Base-by-base conservation (phyloP, 768 basidiomycete species). In the Nidularia pulvinata region DNA sequence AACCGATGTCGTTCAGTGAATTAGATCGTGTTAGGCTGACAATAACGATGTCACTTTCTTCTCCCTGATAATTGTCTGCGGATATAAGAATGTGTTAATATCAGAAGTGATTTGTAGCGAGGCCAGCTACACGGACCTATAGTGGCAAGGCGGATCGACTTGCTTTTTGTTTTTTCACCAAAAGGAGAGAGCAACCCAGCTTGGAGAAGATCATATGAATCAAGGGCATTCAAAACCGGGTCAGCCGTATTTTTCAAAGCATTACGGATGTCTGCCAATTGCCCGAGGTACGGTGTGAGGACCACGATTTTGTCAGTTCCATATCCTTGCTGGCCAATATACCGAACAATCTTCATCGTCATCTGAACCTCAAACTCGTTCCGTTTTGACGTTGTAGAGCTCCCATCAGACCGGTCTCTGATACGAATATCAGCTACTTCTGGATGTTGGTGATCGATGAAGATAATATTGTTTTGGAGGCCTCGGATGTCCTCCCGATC, bases 11-110 rank as follows among this genome's bases (percentile, higher is more conserved):
- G 47, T 76, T 61, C 0, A 65, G 52, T 0, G 68, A 5, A 54
- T 89, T 88, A 56, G 85, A 87, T 46, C 88, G 67, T 0, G 84
- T 86, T 33, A 89, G 64, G 9, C 79, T 82, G 5, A 76, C 73
- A 34, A 90, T 69, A 25, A 89, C 83, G 46, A 90, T 83, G 48
- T 89, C 80, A 34, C 83, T 82, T 64, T 89, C 87, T 61, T 89
- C 88, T 2, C 88, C 88, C 61, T 89, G 88, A 55, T 88, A 89
- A 58, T 89, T 89, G 59, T 89, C 88, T 88, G 45, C 33, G 37
- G n/a, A 19, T n/a, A 39, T 4, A 10, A 30, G 10, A 19, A 10
- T 49, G 48, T 13, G 32, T 30, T 6, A 49, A 9, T 9, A 19
- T 32, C 19, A 43, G 33, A 9, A 37, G 19, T n/a, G 7, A 44